These are phyloP conservation scores for Gloeostereum incarnatum DNA, from an alignment of 768 basidiomycete species.

Conservation along the genomic window DNA sequence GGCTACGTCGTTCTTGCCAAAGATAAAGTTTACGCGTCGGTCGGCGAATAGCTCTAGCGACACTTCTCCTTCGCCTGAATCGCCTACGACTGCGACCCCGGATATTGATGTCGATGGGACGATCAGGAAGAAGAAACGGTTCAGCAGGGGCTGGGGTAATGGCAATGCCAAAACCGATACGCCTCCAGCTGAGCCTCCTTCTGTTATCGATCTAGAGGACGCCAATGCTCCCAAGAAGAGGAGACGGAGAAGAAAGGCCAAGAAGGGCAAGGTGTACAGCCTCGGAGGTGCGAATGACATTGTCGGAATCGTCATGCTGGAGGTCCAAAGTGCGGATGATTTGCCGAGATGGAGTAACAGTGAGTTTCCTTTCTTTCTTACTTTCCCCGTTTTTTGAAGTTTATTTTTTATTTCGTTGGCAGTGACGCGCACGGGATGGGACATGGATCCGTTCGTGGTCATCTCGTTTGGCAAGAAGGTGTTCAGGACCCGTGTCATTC, in stretches of 20 bases:
- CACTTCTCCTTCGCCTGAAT: neutral
- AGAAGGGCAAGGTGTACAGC: constrained; percentile 31
- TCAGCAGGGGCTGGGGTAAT: constrained; percentile 3
- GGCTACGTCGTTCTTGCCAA: no score
- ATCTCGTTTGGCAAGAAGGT: constrained; percentile 96
- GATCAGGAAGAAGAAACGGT: constrained; percentile 11
- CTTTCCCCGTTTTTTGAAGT: neutral
- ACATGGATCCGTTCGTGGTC: constrained; percentile 98
- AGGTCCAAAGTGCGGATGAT: constrained; percentile 78
- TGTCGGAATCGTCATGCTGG: constrained; percentile 90
- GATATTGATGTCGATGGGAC: constrained; percentile 12
- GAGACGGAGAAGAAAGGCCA: constrained; percentile 18
- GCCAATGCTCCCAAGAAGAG: no score
- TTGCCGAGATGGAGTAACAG: constrained; percentile 83
- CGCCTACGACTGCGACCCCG: neutral
- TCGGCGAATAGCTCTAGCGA: neutral
- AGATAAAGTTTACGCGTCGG: no score
- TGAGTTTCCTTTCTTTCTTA: constrained; percentile 26
- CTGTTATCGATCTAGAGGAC: constrained; percentile 1
- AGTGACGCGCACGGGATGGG: constrained; percentile 86
- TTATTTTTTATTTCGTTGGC: constrained; percentile 1
- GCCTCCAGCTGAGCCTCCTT: constrained; percentile 1
- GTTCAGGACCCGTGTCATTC: constrained; percentile 84
- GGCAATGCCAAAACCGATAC: neutral
- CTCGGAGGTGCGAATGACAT: constrained; percentile 72